Evolutionary conservation across 2,329 filamentous ascomycete genomes (phyloP), one percentile per base, ranked within the genome.

Genomic region (Pyricularia pennisetigena): DNA sequence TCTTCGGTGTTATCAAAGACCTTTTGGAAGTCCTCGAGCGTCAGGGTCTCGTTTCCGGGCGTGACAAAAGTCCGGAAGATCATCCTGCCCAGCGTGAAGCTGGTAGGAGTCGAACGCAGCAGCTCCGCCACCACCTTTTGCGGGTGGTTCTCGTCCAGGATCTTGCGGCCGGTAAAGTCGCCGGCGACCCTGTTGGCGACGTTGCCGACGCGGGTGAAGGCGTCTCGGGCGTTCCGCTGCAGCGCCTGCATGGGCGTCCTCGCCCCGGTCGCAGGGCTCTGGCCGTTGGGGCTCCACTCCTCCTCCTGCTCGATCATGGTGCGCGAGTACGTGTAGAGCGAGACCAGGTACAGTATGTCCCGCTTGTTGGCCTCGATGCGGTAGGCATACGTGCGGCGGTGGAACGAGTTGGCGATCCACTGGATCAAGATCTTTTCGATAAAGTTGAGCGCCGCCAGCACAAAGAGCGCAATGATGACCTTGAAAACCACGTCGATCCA

Each of bases 391-490:
- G 94, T 97, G 63, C 94, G 87, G 69, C 92, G 83, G 76, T 98
- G 94, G 78, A 98, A 98, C 70, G 90, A 93, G 69, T 94, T 94
- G 35, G 94, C 94, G 72, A 98, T 97, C 79, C 97, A 89, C 75
- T 97, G 94, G 68, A 97, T 97, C 72, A 97, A 86, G 70, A 97
- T 91, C 82, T 97, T 98, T 78, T 97, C 94, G 67, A 90, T 83
- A 70, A 95, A 90, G 78, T 98, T 97, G 70, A 97, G 82, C 2
- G 88, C 82, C 0, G 88, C 86, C 70, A 92, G 86, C 16, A 96
- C 90, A 73, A 98, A 94, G n/a, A 96, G 75, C 2, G 91, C 85
- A 23, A 97, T 88, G 70, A 97, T 89, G 73, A 98, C 86, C 76
- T 96, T 97, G 82, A 96, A 91, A 72, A 93, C 86, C 16, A 89